A percentile compares a stretch with the other conserved stretches of the same genome.
Evolutionary conservation across 2,329 filamentous ascomycete genomes (phyloP).

Genomic region (Fusarium metavorans): DNA sequence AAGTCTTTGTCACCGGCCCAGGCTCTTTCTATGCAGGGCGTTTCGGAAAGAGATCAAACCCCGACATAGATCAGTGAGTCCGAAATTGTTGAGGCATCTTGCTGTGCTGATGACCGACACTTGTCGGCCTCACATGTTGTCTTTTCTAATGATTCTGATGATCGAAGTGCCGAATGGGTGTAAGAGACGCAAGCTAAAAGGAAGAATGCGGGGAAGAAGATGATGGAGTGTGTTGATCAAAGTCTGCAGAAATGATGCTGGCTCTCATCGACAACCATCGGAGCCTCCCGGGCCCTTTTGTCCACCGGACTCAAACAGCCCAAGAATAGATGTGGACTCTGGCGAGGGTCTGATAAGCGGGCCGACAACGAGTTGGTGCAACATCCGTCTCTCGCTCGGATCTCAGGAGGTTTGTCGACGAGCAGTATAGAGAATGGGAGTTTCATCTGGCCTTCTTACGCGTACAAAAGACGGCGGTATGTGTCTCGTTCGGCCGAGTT

Average conservation of each 20-base stretch:
- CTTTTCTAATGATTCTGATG: not conserved
- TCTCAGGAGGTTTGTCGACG: not conserved
- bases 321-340: not conserved
- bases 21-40: slow-evolving; percentile 10
- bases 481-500: slow-evolving; percentile 8
- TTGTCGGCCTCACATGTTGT: slow-evolving; percentile 19
- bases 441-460: not conserved
- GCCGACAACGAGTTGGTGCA: not conserved
- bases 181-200: slow-evolving; percentile 14
- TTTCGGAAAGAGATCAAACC: slow-evolving; percentile 7
- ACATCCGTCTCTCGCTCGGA: not conserved
- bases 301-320: not conserved
- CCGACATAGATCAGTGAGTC: not conserved
- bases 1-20: not conserved
- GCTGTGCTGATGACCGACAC: slow-evolving; percentile 2
- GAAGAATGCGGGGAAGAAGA: slow-evolving; percentile 29
- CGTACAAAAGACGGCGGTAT: not conserved
- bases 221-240: not conserved
- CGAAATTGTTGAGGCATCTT: not conserved
- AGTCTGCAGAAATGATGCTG: not conserved
- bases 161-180: slow-evolving; percentile 2
- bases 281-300: not conserved
- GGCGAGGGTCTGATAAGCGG: slow-evolving; percentile 3
- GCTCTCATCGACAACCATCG: not conserved
- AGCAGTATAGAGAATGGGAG: not conserved